These are phyloP conservation scores for Nakazawaea anatomiae DNA, from an alignment of 805 yeast species.

Conservation along the genomic window DNA sequence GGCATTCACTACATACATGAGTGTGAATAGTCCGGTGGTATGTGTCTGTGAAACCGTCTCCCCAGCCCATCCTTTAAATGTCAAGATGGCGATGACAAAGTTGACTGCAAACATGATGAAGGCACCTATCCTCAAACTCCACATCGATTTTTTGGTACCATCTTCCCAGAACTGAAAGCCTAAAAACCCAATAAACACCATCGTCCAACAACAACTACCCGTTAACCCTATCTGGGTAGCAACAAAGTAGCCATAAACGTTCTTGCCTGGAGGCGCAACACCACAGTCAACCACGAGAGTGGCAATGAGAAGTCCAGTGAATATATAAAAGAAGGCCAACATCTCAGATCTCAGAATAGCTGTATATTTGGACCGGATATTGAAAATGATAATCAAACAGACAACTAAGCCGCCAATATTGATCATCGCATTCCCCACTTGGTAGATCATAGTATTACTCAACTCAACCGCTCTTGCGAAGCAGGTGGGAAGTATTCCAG, in stretches of 20 bases:
- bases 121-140: conserved; percentile 47
- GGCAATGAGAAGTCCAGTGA: conserved; percentile 51
- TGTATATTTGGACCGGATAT: conserved; percentile 79
- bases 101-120: conserved; percentile 53
- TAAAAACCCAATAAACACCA: conserved; percentile 69
- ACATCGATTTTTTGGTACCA: conserved; percentile 66
- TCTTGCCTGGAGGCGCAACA: conserved; percentile 81
- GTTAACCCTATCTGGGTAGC: conserved; percentile 73
- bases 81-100: conserved; percentile 62
- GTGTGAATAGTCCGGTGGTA: conserved; percentile 65
- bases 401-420: conserved; percentile 70
- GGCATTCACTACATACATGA: conserved; percentile 69
- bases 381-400: conserved; percentile 64
- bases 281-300: conserved; percentile 86
- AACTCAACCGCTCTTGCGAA: conserved; percentile 81
- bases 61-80: conserved; percentile 63
- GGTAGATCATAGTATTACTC: conserved; percentile 89
- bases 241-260: conserved; percentile 74
- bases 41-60: conserved; percentile 37
- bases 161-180: conserved; percentile 95
- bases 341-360: conserved; percentile 92
- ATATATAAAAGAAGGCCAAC: conserved; percentile 61
- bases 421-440: conserved; percentile 81
- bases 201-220: conserved; percentile 63
- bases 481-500: conserved; percentile 72